phyloP scores from a whole-genome alignment of 2,329 filamentous ascomycete species.

The Neopestalotiopsis rosae region DNA sequence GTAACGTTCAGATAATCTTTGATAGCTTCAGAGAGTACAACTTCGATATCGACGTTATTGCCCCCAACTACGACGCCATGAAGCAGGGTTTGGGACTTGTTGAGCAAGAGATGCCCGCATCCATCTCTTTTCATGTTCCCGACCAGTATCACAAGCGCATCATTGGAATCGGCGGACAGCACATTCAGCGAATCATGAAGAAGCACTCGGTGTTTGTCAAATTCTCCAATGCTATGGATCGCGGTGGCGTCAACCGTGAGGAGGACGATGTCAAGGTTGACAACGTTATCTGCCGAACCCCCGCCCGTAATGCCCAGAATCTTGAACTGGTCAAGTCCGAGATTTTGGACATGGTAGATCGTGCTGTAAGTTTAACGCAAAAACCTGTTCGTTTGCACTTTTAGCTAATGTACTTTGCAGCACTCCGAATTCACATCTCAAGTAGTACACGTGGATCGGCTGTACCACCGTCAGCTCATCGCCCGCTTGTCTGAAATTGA shows the following conservation, averaged over 20 bases:
- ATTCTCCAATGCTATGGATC: slow-evolving; percentile 98
- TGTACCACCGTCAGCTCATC: slow-evolving; percentile 95
- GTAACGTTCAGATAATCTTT: slow-evolving; percentile 98
- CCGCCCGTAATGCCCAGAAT: slow-evolving; percentile 95
- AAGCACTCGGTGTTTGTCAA: slow-evolving; percentile 99
- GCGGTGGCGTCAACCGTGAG: slow-evolving; percentile 87
- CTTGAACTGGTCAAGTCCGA: slow-evolving; percentile 97
- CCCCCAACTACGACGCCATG: slow-evolving; percentile 89
- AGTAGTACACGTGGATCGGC: slow-evolving; percentile 88
- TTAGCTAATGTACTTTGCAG: slow-evolving; percentile 42
- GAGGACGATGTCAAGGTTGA: slow-evolving; percentile 99
- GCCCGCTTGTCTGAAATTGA: slow-evolving; percentile 88
- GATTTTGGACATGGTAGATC: slow-evolving; percentile 99
- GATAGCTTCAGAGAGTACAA: slow-evolving; percentile 99
- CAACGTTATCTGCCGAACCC: slow-evolving; percentile 98
- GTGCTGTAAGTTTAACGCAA: slow-evolving; percentile 65
- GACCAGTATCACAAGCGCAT: slow-evolving; percentile 99
- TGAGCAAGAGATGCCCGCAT: slow-evolving; percentile 98
- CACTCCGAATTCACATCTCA: slow-evolving; percentile 97
- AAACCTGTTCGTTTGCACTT: not conserved
- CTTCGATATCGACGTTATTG: slow-evolving; percentile 98
- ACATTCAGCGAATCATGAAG: slow-evolving; percentile 99
- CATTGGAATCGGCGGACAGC: slow-evolving; percentile 96
- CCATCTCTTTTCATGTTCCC: slow-evolving; percentile 98
- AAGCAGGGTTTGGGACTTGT: slow-evolving; percentile 92